Conservation (phyloP, 208 protist species). For the Phytomonas francai region DNA sequence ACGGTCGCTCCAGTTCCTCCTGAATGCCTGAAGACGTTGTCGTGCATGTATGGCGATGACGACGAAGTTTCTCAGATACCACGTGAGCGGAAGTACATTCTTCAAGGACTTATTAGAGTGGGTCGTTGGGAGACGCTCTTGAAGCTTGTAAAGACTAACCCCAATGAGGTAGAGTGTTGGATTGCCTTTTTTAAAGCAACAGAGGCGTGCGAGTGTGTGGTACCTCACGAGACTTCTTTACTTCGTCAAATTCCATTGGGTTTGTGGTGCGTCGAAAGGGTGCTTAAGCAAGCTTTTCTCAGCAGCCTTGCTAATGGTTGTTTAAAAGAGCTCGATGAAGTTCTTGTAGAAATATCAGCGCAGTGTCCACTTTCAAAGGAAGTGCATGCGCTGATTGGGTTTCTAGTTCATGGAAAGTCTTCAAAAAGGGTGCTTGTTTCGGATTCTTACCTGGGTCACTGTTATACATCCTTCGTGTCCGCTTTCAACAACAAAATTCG, state of each 20-base stretch:
- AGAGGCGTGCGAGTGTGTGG: background rate
- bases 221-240: background rate
- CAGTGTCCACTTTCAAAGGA: background rate
- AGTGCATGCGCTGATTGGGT: background rate
- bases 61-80: background rate
- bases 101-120: background rate
- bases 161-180: background rate
- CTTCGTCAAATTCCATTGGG: background rate
- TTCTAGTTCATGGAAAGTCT: background rate
- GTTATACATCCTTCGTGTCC: slow-evolving; percentile 8
- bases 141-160: background rate
- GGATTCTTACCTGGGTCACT: slow-evolving; percentile 8
- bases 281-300: slow-evolving; percentile 1
- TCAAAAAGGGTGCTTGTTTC: background rate
- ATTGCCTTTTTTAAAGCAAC: slow-evolving; percentile 4
- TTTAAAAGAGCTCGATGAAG: background rate
- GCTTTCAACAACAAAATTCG: background rate
- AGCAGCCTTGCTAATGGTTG: slow-evolving; percentile 6
- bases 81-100: background rate
- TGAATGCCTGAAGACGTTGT: background rate
- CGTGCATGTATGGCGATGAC: background rate
- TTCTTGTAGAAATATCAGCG: background rate
- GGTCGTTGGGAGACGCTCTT: background rate
- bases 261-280: background rate
- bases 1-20: background rate